phyloP scores from a whole-genome alignment of 2,329 filamentous ascomycete species.

The Diaporthe caulivora region DNA sequence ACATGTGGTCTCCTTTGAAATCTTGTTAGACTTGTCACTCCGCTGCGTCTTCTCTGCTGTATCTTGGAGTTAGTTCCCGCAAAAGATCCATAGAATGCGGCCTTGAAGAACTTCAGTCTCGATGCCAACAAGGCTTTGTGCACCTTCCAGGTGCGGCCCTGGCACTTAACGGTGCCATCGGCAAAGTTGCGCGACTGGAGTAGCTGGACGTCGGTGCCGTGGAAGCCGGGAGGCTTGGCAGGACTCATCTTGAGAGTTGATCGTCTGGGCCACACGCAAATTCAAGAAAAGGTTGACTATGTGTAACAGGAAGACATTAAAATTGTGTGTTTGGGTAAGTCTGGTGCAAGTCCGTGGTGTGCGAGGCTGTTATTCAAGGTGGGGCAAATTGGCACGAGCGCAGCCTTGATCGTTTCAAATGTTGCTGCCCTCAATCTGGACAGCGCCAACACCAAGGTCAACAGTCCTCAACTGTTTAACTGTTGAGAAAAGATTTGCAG shows the following conservation, averaged over 20 bases:
- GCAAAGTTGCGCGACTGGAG: not conserved
- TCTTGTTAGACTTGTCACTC: not conserved
- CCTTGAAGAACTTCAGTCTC: not conserved
- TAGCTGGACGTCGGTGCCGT: not conserved
- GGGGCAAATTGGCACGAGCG: not conserved
- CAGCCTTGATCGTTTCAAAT: no score
- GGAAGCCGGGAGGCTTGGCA: not conserved
- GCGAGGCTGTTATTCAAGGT: not conserved
- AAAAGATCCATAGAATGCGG: not conserved
- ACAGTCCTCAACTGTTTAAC: no score
- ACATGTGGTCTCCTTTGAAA: not conserved
- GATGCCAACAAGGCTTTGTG: not conserved
- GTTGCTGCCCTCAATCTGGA: not conserved
- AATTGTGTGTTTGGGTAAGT: no score
- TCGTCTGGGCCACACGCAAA: not conserved
- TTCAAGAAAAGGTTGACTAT: not conserved
- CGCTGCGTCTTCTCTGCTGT: no score
- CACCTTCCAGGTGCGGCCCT: not conserved
- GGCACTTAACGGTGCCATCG: not conserved
- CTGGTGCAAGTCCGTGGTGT: not conserved
- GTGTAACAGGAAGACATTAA: not conserved
- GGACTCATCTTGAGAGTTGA: not conserved
- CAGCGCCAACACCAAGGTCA: no score
- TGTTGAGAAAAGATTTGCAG: no score
- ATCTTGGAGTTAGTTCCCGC: not conserved